phyloP scores from a whole-genome alignment of 169 alveolate species.

The Plasmodium blacklocki region DNA sequence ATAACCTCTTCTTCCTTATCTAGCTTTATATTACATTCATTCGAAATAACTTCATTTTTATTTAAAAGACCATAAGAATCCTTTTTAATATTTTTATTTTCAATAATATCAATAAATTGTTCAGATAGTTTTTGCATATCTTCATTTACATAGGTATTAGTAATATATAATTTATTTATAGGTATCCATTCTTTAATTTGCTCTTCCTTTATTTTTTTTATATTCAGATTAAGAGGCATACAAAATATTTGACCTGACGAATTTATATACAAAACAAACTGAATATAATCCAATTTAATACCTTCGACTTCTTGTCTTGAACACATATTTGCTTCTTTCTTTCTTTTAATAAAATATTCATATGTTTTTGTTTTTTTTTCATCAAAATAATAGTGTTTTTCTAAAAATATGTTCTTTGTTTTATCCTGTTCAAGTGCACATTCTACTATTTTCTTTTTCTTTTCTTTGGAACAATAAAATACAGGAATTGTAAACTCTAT shows the following conservation, averaged over 20 bases:
- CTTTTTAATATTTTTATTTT: conserved; percentile 8
- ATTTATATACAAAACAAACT: conserved; percentile 46
- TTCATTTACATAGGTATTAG: conserved; percentile 48
- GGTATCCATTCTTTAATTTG: conserved; percentile 41
- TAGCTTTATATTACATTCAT: not conserved
- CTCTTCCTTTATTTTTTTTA: conserved; percentile 11
- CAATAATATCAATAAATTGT: conserved; percentile 17
- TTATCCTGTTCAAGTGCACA: not conserved
- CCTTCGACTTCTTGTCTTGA: conserved; percentile 71
- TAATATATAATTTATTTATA: conserved; percentile 27
- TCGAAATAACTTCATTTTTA: not conserved
- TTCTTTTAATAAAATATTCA: conserved; percentile 55
- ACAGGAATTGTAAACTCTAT: conserved; percentile 31
- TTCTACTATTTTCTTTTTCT: not conserved
- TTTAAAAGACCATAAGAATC: not conserved
- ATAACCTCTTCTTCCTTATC: not conserved
- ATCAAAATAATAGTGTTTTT: conserved; percentile 48
- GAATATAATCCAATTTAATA: conserved; percentile 37
- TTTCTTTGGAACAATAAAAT: conserved; percentile 35
- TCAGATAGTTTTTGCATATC: not conserved
- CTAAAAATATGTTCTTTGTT: not conserved
- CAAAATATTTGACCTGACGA: conserved; percentile 64
- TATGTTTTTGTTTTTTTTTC: conserved; percentile 17
- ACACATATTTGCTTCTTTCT: not conserved
- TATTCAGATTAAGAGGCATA: conserved; percentile 35